These are phyloP conservation scores for Kwoniella sp. DNA, from an alignment of 768 basidiomycete species.

Conservation along the genomic window DNA sequence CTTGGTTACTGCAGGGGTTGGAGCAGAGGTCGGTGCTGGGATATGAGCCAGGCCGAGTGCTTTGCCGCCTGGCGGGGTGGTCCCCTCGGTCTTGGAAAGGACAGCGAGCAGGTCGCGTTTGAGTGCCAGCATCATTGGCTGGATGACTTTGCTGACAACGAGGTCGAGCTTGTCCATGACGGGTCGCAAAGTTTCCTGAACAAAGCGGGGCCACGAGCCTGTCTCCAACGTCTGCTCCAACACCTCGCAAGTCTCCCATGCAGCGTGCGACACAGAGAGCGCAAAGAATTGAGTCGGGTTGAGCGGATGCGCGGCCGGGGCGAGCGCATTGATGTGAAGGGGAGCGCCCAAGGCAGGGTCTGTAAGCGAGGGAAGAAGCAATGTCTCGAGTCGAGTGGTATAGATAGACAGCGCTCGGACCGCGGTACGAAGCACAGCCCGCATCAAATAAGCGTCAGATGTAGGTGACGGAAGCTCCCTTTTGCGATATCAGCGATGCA, in stretches of 20 bases:
- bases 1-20: conserved; percentile 17
- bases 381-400: conserved; percentile 63
- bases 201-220: conserved; percentile 45
- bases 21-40: conserved; percentile 24
- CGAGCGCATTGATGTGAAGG: conserved; percentile 64
- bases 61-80: conserved; percentile 39
- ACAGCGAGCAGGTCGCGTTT: conserved; percentile 39
- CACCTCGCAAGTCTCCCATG: conserved; percentile 50
- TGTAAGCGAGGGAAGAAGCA: conserved; percentile 72
- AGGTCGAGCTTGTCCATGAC: conserved; percentile 50
- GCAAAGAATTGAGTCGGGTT: conserved; percentile 45
- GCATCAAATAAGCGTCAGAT: conserved; percentile 47
- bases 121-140: conserved; percentile 41
- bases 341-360: conserved; percentile 68
- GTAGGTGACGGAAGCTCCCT: conserved; percentile 44
- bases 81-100: conserved; percentile 31
- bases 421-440: conserved; percentile 47
- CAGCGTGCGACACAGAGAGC: conserved; percentile 47
- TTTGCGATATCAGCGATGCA: not conserved
- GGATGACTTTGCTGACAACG: conserved; percentile 47
- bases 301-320: conserved; percentile 29
- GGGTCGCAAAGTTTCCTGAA: conserved; percentile 44
- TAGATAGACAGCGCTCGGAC: conserved; percentile 48
- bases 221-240: conserved; percentile 47
- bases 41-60: conserved; percentile 31